Base-by-base conservation (phyloP, 1,284 basidiomycete species). In the Pseudozyma tsukubaensis region DNA sequence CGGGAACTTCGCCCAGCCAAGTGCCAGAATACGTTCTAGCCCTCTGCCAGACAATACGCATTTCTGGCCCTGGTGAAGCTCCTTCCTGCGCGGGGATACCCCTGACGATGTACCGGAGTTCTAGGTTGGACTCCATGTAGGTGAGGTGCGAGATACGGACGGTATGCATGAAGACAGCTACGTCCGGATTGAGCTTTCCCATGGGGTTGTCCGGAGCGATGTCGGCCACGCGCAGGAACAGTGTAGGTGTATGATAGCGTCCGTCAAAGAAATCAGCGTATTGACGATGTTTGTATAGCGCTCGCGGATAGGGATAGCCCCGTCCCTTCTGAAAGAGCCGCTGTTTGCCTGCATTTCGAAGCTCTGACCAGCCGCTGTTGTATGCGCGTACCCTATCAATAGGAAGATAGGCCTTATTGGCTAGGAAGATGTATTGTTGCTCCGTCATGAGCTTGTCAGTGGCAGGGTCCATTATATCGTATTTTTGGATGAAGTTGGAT, bases 151-250 rank as follows among this genome's bases (percentile, higher is more conserved):
- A 10, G 1, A 60, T 21, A 5, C 4, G 9, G 9, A 56, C 1
- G 2, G 5, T 21, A 12, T 55, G 53, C 63, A 66, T 60, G 58
- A 51, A 66, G 16, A 66, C 39, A 11, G 50, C 58, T 3, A 66
- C 53, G 43, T 66, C 63, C 1, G 63, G 57, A n/a, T 66, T 66
- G 9, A 16, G 4, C 5, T 0, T 3, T 2, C 37, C 35, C 52
- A 56, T 29, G 6, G 57, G 43, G 43, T 60, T 56, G 1, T 24
- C 1, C 1, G 43, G 52, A 8, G 52, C 0, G 13, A 48, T 12
- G 16, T 51, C 43, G 19, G 48, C 43, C 1, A 60, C 24, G 16
- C 14, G 44, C 8, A 52, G 12, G 18, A 47, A 66, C n/a, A 56
- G 4, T 1, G 36, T n/a, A 0, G 63, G 63, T 0, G 58, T 55